Conservation (phyloP, 768 basidiomycete species). For the Cantharellus anzutake region DNA sequence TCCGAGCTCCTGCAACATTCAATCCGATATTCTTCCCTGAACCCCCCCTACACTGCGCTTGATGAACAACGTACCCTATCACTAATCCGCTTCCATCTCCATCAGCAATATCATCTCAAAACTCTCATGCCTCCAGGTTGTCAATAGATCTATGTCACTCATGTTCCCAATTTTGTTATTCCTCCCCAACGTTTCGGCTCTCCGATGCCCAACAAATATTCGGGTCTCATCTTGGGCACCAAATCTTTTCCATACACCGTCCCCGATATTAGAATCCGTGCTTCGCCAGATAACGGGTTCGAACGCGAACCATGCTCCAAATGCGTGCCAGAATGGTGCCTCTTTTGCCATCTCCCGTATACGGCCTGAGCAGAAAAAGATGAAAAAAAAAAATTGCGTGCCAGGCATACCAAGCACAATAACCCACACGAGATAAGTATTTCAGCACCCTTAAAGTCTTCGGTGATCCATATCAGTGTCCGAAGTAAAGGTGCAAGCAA, state of each 20-base stretch:
- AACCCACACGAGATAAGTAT: background rate
- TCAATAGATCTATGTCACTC: background rate
- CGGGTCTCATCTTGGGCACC: background rate
- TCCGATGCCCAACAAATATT: background rate
- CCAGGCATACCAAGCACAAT: background rate
- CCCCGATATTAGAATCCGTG: background rate
- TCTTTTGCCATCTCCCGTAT: background rate
- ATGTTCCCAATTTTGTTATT: background rate
- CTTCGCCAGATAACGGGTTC: background rate
- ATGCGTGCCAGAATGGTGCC: background rate
- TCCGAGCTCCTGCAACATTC: too few relatives aligned
- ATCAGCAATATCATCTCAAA: background rate
- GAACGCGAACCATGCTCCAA: background rate
- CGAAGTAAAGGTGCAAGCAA: background rate
- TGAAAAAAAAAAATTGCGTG: background rate
- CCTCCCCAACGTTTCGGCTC: background rate
- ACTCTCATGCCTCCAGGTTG: background rate
- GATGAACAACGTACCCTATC: background rate
- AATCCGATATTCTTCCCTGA: too few relatives aligned
- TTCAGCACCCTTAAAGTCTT: background rate
- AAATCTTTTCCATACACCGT: background rate
- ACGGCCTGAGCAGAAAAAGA: background rate
- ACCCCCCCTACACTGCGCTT: background rate
- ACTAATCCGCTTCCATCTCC: background rate
- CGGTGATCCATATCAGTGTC: background rate